phyloP scores from a whole-genome alignment of 169 alveolate genomes.

The Plasmodium ovale region DNA sequence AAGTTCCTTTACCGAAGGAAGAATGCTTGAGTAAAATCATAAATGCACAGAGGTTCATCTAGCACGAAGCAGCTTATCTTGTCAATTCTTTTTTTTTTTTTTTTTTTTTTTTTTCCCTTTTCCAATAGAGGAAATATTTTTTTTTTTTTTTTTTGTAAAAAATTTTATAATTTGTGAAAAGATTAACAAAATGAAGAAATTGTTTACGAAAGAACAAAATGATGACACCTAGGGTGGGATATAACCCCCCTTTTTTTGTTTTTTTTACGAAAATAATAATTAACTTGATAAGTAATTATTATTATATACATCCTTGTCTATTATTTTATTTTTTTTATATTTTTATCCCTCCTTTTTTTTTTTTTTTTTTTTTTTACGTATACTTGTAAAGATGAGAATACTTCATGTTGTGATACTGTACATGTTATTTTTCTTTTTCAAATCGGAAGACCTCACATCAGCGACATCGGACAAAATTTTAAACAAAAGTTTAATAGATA shows the following conservation, averaged over 20 bases:
- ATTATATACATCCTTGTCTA: too few relatives aligned
- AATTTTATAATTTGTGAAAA: not conserved
- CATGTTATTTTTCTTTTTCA: slow-evolving; percentile 2
- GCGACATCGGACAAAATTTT: slow-evolving; percentile 6
- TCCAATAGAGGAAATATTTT: not conserved
- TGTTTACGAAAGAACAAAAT: not conserved
- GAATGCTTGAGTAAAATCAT: too few relatives aligned
- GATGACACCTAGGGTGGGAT: too few relatives aligned
- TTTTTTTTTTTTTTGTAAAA: not conserved
- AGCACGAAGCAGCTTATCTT: not conserved
- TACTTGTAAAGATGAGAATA: slow-evolving; percentile 33
- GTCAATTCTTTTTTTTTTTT: too few relatives aligned
- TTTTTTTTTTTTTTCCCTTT: too few relatives aligned
- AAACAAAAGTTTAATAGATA: slow-evolving; percentile 50
- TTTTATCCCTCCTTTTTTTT: not conserved
- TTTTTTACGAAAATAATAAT: too few relatives aligned
- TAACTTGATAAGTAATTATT: too few relatives aligned
- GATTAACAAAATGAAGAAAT: slow-evolving; percentile 15
- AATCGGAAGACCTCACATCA: slow-evolving; percentile 11
- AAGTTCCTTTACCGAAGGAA: too few relatives aligned
- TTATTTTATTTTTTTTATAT: too few relatives aligned
- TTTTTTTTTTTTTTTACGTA: not conserved
- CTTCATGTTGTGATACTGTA: not conserved
- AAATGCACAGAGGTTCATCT: too few relatives aligned
- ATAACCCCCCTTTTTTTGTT: too few relatives aligned